phyloP scores from a whole-genome alignment of 495 filamentous ascomycete species.

The Aspergillus mulundensis region DNA sequence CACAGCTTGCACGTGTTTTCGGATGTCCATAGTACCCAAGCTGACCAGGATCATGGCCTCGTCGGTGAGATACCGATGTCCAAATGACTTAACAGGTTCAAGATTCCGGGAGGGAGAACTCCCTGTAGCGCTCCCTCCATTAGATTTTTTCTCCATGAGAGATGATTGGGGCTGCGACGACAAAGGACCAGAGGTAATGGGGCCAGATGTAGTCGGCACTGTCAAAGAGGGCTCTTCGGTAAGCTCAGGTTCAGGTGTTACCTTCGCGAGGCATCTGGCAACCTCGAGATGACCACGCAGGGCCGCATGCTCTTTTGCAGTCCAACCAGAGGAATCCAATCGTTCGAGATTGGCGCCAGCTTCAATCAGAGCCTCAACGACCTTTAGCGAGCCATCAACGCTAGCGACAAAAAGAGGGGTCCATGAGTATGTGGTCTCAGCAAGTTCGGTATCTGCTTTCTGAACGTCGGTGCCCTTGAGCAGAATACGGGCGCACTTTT shows the following conservation, averaged over 20 bases:
- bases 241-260: conserved; percentile 38
- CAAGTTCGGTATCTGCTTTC: conserved; percentile 69
- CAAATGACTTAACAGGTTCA: conserved; percentile 89
- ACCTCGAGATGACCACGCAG: conserved; percentile 81
- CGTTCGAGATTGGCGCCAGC: conserved; percentile 71
- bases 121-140: conserved; percentile 35
- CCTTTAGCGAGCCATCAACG: conserved; percentile 73
- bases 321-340: conserved; percentile 87
- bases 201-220: conserved; percentile 31
- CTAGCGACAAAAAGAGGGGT: conserved; percentile 88
- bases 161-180: conserved; percentile 49
- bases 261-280: conserved; percentile 59
- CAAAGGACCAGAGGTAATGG: conserved; percentile 34
- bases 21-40: conserved; percentile 87
- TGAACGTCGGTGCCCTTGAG: conserved; percentile 64
- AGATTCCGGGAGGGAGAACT: conserved; percentile 37
- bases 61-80: conserved; percentile 88
- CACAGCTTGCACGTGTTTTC: conserved; percentile 75
- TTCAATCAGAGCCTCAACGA: conserved; percentile 73
- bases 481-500: conserved; percentile 70
- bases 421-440: conserved; percentile 86
- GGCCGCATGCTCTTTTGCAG: conserved; percentile 86
- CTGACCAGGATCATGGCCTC: conserved; percentile 88
- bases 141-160: conserved; percentile 51
- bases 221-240: conserved; percentile 34